Conservation (phyloP, 495 filamentous ascomycete genomes). For the Penicillium crystallinum region DNA sequence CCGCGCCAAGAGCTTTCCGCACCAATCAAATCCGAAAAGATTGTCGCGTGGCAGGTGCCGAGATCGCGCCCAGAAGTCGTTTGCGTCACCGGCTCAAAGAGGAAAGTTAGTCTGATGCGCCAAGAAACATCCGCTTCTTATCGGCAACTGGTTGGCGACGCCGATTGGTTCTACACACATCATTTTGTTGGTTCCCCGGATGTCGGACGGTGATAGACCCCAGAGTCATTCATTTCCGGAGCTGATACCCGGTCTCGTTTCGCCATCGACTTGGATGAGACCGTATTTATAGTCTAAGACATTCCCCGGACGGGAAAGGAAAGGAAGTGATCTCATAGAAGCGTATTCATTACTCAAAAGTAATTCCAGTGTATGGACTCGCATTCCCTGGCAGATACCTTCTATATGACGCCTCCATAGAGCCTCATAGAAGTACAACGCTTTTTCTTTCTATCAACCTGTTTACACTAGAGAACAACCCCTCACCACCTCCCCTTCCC, state of each 20-base stretch:
- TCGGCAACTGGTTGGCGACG: constrained; percentile 4
- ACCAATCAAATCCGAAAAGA: constrained; percentile 14
- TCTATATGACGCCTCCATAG: constrained; percentile 36
- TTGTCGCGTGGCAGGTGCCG: constrained; percentile 15
- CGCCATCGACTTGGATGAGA: constrained; percentile 11
- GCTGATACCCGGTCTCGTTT: constrained; percentile 2
- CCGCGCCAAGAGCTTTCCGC: constrained; percentile 9
- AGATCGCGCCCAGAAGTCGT: constrained; percentile 24
- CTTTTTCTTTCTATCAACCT: neutral
- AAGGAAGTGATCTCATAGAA: neutral
- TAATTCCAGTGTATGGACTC: constrained; percentile 32
- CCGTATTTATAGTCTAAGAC: constrained; percentile 14
- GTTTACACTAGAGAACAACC: neutral
- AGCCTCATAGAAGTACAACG: constrained; percentile 25
- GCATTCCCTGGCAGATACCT: constrained; percentile 30
- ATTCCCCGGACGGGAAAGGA: neutral
- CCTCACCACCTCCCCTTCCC: neutral
- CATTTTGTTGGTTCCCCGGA: constrained; percentile 12
- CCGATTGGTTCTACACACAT: constrained; percentile 8
- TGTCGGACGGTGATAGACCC: neutral
- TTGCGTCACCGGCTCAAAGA: constrained; percentile 23
- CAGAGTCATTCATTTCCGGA: constrained; percentile 8
- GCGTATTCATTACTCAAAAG: neutral
- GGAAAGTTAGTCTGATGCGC: neutral
- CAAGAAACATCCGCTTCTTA: constrained; percentile 15